phyloP scores from a whole-genome alignment of 2,329 filamentous ascomycete species.

The Exserohilum rostratum region DNA sequence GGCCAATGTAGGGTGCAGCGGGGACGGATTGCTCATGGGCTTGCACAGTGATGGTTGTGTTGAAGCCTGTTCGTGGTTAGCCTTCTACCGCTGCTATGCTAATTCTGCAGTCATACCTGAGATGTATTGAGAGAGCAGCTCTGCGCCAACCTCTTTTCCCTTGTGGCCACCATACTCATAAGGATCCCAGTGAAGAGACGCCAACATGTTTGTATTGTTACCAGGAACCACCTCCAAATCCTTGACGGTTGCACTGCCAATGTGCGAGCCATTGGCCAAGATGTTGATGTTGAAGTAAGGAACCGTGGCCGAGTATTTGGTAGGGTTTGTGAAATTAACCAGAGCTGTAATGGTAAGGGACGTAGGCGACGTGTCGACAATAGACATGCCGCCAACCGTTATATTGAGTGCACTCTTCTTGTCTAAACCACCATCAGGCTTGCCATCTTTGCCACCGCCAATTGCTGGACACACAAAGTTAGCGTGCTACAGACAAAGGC shows the following conservation, averaged over 20 bases:
- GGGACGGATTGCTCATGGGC: conserved; percentile 77
- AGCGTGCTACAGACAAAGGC: conserved; percentile 31
- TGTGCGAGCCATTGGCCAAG: conserved; percentile 71
- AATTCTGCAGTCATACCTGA: conserved; percentile 63
- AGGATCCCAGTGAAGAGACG: conserved; percentile 78
- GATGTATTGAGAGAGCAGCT: conserved; percentile 82
- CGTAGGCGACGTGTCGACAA: conserved; percentile 73
- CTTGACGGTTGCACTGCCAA: conserved; percentile 75
- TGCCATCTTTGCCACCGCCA: conserved; percentile 55
- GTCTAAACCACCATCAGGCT: conserved; percentile 39
- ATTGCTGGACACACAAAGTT: conserved; percentile 45
- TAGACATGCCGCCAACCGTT: conserved; percentile 71
- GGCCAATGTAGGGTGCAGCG: conserved; percentile 71
- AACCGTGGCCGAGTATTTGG: conserved; percentile 80
- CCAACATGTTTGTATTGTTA: conserved; percentile 71
- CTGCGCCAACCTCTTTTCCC: conserved; percentile 67
- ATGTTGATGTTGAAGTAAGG: conserved; percentile 81
- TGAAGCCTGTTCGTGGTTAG: conserved; percentile 61
- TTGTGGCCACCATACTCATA: conserved; percentile 64
- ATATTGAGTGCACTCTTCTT: conserved; percentile 63
- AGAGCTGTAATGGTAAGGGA: conserved; percentile 73
- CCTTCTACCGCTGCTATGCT: conserved; percentile 5
- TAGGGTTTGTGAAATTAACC: conserved; percentile 89
- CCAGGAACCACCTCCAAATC: conserved; percentile 70
- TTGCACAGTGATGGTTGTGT: conserved; percentile 78